Evolutionary conservation across 163 green algal species (phyloP).

Genomic region (Smithsoniella earleae): DNA sequence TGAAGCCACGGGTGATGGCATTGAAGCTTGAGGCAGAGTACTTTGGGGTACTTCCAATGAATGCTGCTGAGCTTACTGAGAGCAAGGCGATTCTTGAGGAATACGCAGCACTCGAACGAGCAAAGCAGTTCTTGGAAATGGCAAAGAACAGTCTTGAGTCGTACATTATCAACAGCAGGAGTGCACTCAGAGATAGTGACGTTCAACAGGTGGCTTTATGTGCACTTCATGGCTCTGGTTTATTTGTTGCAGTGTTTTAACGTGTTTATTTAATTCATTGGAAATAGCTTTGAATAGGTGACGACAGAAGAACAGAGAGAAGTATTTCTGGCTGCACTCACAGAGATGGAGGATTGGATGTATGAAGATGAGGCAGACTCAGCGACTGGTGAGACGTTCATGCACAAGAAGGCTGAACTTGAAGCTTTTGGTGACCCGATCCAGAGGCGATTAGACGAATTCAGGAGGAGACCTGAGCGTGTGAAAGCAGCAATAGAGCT

Average conservation of each 20-base stretch:
- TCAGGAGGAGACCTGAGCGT: background rate
- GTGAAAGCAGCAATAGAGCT: conserved; percentile 8
- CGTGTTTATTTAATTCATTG: background rate
- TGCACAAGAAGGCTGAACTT: conserved; percentile 33
- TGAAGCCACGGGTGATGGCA: conserved; percentile 32
- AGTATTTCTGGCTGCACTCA: conserved; percentile 53
- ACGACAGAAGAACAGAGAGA: conserved; percentile 67
- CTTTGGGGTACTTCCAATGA: conserved; percentile 25
- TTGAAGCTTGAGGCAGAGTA: conserved; percentile 32
- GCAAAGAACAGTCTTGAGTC: conserved; percentile 87
- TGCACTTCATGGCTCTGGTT: background rate
- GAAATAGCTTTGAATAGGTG: conserved; percentile 44
- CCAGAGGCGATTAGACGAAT: background rate
- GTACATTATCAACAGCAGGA: conserved; percentile 79
- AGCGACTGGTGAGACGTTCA: conserved; percentile 43
- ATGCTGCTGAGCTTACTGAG: conserved; percentile 28
- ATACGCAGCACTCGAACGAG: conserved; percentile 33
- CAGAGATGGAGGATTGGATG: conserved; percentile 89
- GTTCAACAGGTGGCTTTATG: conserved; percentile 46
- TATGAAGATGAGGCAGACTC: conserved; percentile 71
- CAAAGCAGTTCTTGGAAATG: conserved; percentile 39
- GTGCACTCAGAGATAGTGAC: conserved; percentile 48
- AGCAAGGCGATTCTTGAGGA: conserved; percentile 30
- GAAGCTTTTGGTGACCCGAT: conserved; percentile 17
- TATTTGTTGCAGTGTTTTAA: background rate